A percentile compares a stretch with the other conserved stretches of the same genome.
phyloP scores from a whole-genome alignment of 441 rosid genomes.

The Corymbia citriodora region DNA sequence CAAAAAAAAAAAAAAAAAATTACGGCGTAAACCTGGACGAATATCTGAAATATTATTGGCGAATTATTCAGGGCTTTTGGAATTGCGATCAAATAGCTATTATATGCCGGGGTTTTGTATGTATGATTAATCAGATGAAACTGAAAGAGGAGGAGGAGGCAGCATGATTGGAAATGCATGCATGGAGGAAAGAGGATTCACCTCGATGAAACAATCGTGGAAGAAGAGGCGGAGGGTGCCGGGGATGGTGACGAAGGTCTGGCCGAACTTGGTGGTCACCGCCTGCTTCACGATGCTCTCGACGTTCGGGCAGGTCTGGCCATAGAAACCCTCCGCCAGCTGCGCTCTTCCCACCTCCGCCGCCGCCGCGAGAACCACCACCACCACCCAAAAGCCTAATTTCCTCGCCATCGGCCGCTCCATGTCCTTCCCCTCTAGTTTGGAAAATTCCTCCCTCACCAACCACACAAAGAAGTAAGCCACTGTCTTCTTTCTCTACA shows the following conservation, averaged over 20 bases:
- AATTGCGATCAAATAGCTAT: not conserved
- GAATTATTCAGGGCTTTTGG: not conserved
- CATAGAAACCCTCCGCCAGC: conserved; percentile 42
- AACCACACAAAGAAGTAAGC: not conserved
- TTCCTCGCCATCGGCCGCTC: conserved; percentile 3
- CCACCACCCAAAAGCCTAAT: not conserved
- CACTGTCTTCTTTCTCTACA: not conserved
- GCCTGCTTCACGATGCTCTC: conserved; percentile 38
- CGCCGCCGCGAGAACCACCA: not conserved
- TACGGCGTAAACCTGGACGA: not conserved
- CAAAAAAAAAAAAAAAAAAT: not conserved
- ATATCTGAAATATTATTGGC: not conserved
- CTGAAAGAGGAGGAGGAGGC: not conserved
- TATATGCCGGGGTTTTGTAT: not conserved
- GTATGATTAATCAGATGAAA: not conserved
- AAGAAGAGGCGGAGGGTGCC: conserved; percentile 59
- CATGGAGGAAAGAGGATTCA: conserved; percentile 7
- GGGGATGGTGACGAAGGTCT: conserved; percentile 46
- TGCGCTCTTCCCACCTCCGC: conserved; percentile 29
- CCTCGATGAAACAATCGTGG: conserved; percentile 65
- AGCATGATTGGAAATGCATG: not conserved
- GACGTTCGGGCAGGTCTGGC: conserved; percentile 36
- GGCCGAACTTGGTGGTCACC: conserved; percentile 36
- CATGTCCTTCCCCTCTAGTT: not conserved
- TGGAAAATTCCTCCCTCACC: not conserved